Conservation (phyloP, 345 rosid genomes). For the Eucalyptus rudis region DNA sequence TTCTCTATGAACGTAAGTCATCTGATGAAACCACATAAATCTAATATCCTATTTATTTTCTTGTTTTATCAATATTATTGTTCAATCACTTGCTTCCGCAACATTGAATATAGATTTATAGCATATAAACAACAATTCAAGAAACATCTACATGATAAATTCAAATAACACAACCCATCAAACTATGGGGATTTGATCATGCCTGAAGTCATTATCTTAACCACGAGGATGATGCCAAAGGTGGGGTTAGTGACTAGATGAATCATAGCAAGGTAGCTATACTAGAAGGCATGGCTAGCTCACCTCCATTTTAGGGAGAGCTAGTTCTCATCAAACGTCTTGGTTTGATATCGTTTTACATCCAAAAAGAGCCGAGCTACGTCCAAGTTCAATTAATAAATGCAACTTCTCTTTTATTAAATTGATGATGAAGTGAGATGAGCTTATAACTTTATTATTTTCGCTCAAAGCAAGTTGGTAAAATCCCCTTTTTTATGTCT, state of each 20-base stretch:
- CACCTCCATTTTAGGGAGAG: not conserved
- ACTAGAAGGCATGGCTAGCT: not conserved
- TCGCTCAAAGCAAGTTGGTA: not conserved
- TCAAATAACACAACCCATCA: not conserved
- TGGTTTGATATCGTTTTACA: not conserved
- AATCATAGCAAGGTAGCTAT: not conserved
- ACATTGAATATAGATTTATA: not conserved
- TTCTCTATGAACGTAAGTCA: too few species aligned
- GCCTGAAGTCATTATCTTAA: not conserved
- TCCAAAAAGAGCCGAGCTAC: not conserved
- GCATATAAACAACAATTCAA: not conserved
- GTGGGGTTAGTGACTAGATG: not conserved
- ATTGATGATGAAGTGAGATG: not conserved
- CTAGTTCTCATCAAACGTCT: too few species aligned
- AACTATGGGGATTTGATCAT: not conserved
- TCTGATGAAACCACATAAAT: accelerated
- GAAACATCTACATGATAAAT: too few species aligned
- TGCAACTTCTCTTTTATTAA: not conserved
- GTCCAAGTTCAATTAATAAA: not conserved
- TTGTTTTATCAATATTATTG: too few species aligned
- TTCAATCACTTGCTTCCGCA: not conserved
- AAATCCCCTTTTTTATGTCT: not conserved
- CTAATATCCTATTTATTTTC: too few species aligned
- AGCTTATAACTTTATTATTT: too few species aligned
- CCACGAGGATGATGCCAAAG: not conserved